Base-by-base conservation (phyloP, 2,329 filamentous ascomycete species). In the Pseudogymnoascus pannorum region DNA sequence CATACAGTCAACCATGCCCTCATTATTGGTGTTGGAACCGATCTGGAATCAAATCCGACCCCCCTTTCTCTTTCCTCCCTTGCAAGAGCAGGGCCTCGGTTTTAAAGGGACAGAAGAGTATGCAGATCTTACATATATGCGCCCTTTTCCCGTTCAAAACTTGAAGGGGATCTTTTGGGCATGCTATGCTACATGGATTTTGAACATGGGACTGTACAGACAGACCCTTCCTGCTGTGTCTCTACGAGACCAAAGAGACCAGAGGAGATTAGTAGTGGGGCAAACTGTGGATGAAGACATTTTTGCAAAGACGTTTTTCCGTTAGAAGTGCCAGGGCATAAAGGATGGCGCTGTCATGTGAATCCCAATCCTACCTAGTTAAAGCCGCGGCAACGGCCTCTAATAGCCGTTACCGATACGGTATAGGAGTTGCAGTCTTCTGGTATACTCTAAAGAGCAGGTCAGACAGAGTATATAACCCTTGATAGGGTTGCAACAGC, bases 41-140 rank as follows among this genome's bases (percentile, higher is more conserved):
- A 54, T 54, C n/a, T 29, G 48, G 48, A 31, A 54, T 31, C n/a
- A 54, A 54, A 54, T 54, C 26, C n/a, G 26, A 12, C 31, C 31
- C 48, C 9, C 48, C 48, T 54, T 54, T 54, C 9, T 26, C 48
- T 54, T 54, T 54, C 48, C 26, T 51, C 48, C 48, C 24, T 54
- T 54, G 48, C 48, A n/a, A 54, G 26, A 54, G 16, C 48, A 54
- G 48, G 48, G 48, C 26, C 18, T 54, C 26, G 48, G 48, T 54
- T 51, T 31, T 54, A 54, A n/a, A 26, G 26, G 48, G 16, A 29
- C 9, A 31, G 24, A 54, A 54, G n/a, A 31, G 31, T 18, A 54
- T 7, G 48, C 48, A 54, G 48, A 54, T 54, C 48, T 54, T 54
- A 31, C 31, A 54, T 26, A 54, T 31, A 54, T 54, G 11, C 48